Base-by-base conservation (phyloP, 1,284 basidiomycete species). In the Leccinum pachyderme region DNA sequence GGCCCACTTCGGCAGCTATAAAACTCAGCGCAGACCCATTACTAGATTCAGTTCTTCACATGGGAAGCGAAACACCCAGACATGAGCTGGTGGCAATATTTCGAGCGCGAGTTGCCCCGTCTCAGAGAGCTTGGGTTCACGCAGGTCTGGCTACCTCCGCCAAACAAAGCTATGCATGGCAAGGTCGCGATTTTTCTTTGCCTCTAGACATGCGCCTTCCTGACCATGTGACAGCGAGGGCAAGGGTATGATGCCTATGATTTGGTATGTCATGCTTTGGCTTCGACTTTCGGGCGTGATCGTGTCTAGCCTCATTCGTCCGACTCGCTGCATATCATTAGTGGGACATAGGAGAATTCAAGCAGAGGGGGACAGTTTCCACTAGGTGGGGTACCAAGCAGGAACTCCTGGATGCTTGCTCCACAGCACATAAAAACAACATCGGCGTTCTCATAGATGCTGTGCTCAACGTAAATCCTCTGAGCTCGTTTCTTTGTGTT, bases 361-460 rank as follows among this genome's bases (percentile, higher is more conserved):
- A 93, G 51, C 89, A 92, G 70, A 95, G 93, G 70, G 90, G 89
- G 11, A 75, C 81, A n/a, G 73, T 83, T 50, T 71, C 77, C 8
- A 98, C 95, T n/a, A 83, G 95, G 59, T 98, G 94, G 92, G 95
- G 95, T 18, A 89, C 87, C 12, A 89, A 88, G 62, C 83, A 93
- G 46, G 87, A 98, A 63, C 81, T 96, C 22, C 67, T 93, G 2
- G 68, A 73, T 5, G 86, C 89, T 11, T 88, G 91, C 68, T 69
- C 74, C 51, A 68, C 73, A 27, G 89, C 89, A 3, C 78, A 76
- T 58, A 69, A 75, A 59, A 74, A 80, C 59, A 80, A 84, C 5
- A 77, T 93, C 25, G 82, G 85, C 56, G 77, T 90, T 44, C 70
- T 91, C 28, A 82, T 92, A 52, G 91, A 93, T 61, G 86, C 89